Evolutionary conservation across 305 asterid genomes (phyloP), one percentile per base, ranked within the genome.

Genomic region (Ajuga reptans): DNA sequence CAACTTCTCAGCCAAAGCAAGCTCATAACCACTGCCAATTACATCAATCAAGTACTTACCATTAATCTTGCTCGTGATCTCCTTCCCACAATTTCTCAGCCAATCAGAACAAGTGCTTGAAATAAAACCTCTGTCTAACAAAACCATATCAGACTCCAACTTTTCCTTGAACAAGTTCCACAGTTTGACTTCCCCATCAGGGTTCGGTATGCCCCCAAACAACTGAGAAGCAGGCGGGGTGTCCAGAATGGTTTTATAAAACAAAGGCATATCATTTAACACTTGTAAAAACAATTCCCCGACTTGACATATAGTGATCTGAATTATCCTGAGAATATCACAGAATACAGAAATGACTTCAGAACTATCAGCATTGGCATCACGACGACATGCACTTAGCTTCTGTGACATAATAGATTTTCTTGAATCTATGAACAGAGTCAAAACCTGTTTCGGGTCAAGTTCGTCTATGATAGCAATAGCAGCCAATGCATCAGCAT

Each of bases 181-280:
- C 77, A 91, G 73, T 80, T 89, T 86, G 53, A 87, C 87, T 78
- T 93, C 99, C 76, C 86, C 96, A 42, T 91, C 96, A 1, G 99
- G 97, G 75, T 89, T 87, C 0, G 95, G 99, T 77, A 93, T 87
- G 52, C 97, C 99, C 57, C 99, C 99, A 82, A 91, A 93, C 87
- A 93, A 80, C 82, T 93, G 99, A 42, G 99, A 93, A 74, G 96
- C 96, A 3, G 99, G 99, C 15, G 99, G 99, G 1, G 94, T 84
- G 70, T 87, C 90, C 82, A 91, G 72, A 76, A 89, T 72, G 37
- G 86, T 89, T 79, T 87, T 91, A 78, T 93, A 90, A 79, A 91
- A 93, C 85, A 89, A 76, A 71, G 99, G 99, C 96, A 86, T 82
- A 76, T 93, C 99, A 71, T 77, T 91, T 73, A 93, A 68, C 51